Evolutionary conservation across 1,284 basidiomycete genomes (phyloP).

Genomic region (Hypsizygus ulmarius): DNA sequence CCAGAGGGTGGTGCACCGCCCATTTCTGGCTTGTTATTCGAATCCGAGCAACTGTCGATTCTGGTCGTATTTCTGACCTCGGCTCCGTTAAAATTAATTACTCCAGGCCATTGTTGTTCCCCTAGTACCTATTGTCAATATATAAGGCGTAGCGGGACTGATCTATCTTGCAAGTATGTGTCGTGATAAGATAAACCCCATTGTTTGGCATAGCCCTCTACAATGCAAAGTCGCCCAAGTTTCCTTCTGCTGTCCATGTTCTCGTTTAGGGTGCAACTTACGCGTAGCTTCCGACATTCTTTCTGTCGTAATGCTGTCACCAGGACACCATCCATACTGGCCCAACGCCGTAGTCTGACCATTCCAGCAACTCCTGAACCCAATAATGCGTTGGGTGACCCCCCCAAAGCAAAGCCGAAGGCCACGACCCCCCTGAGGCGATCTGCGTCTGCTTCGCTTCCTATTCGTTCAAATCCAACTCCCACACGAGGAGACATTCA

Average conservation of each 20-base stretch:
- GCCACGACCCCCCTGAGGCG: constrained; percentile 73
- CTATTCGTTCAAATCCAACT: constrained; percentile 75
- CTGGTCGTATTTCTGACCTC: background rate
- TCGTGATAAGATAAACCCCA: too few relatives aligned
- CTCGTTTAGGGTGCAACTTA: too few relatives aligned
- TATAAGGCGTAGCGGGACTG: background rate
- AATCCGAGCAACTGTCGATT: background rate
- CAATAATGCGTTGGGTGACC: constrained; percentile 20
- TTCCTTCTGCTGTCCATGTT: too few relatives aligned
- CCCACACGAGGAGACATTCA: constrained; percentile 74
- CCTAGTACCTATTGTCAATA: constrained; percentile 8
- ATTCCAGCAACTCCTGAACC: too few relatives aligned
- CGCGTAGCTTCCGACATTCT: too few relatives aligned
- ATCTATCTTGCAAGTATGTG: too few relatives aligned
- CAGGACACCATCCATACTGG: too few relatives aligned
- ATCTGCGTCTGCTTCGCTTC: constrained; percentile 72
- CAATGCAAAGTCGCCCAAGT: too few relatives aligned
- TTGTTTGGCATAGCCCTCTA: too few relatives aligned
- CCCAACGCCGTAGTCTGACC: too few relatives aligned
- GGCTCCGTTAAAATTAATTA: constrained; percentile 16
- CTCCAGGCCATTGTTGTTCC: constrained; percentile 12
- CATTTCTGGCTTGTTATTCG: background rate
- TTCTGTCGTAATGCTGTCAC: too few relatives aligned
- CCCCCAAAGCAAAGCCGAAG: constrained; percentile 63
- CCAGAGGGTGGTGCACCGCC: background rate